Evolutionary conservation across 345 rosid genomes (phyloP).

Genomic region (Euphorbia pulcherrima): DNA sequence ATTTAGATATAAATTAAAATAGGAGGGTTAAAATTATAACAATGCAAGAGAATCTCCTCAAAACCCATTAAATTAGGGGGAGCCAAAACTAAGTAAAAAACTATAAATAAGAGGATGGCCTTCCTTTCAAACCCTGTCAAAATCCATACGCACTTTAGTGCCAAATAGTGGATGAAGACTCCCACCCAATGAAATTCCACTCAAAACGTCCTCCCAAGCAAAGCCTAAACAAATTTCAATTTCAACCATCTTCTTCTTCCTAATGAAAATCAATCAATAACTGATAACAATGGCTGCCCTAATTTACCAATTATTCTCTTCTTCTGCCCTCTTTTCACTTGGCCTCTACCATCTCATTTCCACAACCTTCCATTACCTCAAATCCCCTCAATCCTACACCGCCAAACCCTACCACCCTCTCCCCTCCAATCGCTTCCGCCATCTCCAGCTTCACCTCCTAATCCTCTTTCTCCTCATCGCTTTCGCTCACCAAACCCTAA

Average conservation of each 20-base stretch:
- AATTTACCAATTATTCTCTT: slow-evolving; percentile 56
- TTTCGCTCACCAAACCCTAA: slow-evolving; percentile 57
- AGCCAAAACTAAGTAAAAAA: too few relatives aligned
- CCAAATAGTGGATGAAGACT: too few relatives aligned
- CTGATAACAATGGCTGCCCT: slow-evolving; percentile 45
- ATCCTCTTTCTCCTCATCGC: slow-evolving; percentile 58
- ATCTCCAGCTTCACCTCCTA: slow-evolving; percentile 55
- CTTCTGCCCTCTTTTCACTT: slow-evolving; percentile 54
- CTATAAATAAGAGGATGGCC: too few relatives aligned
- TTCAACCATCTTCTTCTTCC: neutral
- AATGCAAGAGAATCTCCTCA: too few relatives aligned
- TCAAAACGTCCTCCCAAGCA: too few relatives aligned
- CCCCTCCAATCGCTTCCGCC: slow-evolving; percentile 35
- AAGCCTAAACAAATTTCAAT: neutral
- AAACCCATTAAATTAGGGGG: too few relatives aligned
- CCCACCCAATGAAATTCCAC: too few relatives aligned
- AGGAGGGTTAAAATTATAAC: too few relatives aligned
- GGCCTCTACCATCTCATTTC: slow-evolving; percentile 74
- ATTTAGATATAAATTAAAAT: too few relatives aligned
- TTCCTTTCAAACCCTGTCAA: too few relatives aligned
- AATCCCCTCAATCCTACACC: slow-evolving; percentile 64
- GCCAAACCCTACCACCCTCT: slow-evolving; percentile 77
- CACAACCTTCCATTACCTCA: slow-evolving; percentile 55
- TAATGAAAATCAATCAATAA: neutral
- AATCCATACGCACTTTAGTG: too few relatives aligned